phyloP scores from a whole-genome alignment of 805 yeast genomes.

The Lipomyces yamanashiensis region DNA sequence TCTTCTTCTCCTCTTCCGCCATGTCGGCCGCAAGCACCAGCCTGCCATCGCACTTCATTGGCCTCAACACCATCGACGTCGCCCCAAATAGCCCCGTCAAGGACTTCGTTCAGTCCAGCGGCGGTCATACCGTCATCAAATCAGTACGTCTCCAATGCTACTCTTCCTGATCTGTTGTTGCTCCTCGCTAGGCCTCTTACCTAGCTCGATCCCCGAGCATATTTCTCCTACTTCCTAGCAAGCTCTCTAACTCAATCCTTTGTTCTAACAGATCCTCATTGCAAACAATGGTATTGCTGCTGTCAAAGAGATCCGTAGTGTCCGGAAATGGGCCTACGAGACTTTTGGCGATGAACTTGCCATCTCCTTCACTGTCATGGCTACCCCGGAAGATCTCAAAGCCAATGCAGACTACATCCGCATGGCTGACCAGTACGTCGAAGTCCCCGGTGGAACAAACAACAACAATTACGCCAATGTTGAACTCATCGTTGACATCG shows the following conservation, averaged over 20 bases:
- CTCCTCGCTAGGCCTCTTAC: background rate
- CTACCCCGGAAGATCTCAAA: slow-evolving; percentile 97
- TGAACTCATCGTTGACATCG: slow-evolving; percentile 93
- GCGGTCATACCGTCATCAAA: slow-evolving; percentile 94
- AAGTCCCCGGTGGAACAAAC: slow-evolving; percentile 99
- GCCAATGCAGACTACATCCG: slow-evolving; percentile 98
- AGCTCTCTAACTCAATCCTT: background rate
- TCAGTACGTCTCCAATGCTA: slow-evolving; percentile 46
- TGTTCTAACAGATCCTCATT: slow-evolving; percentile 60
- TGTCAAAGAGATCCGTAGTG: slow-evolving; percentile 95
- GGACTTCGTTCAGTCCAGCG: slow-evolving; percentile 80
- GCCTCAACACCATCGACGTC: slow-evolving; percentile 73
- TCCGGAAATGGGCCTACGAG: slow-evolving; percentile 98
- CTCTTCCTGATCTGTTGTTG: background rate
- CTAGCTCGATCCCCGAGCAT: background rate
- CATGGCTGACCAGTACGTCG: slow-evolving; percentile 98
- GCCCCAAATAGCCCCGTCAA: slow-evolving; percentile 76
- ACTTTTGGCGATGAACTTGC: slow-evolving; percentile 97
- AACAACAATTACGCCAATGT: slow-evolving; percentile 98
- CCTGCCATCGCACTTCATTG: slow-evolving; percentile 70
- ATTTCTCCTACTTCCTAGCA: background rate
- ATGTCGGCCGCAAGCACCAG: slow-evolving; percentile 19
- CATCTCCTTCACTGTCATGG: slow-evolving; percentile 95
- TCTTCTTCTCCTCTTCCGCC: slow-evolving; percentile 6
- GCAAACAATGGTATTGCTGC: slow-evolving; percentile 99